phyloP scores from a whole-genome alignment of 2,329 filamentous ascomycete genomes.

The Catunica adiposa region DNA sequence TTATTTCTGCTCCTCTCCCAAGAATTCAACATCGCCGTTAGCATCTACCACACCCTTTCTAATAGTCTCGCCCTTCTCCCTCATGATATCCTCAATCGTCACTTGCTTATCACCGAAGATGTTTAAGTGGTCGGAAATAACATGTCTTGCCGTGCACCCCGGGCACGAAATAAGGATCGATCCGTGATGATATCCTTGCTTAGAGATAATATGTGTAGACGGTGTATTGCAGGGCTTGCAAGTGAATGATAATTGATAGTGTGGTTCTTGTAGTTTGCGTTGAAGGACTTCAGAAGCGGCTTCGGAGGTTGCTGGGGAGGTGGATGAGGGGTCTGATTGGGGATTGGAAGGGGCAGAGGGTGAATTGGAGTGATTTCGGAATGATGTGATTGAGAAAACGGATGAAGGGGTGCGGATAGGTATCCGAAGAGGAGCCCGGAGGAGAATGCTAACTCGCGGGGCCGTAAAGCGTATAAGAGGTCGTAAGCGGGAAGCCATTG shows the following conservation, averaged over 20 bases:
- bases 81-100: conserved; percentile 63
- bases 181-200: conserved; percentile 87
- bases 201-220: conserved; percentile 73
- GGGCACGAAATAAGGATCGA: conserved; percentile 83
- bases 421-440: no score
- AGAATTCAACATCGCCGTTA: conserved; percentile 84
- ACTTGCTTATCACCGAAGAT: conserved; percentile 57
- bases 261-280: conserved; percentile 33
- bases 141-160: conserved; percentile 66
- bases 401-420: no score
- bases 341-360: neutral
- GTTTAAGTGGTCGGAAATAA: conserved; percentile 76
- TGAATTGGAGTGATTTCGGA: conserved; percentile 1
- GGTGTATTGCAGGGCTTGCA: conserved; percentile 70
- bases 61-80: conserved; percentile 56
- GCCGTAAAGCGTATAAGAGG: no score
- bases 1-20: conserved; percentile 32
- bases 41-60: conserved; percentile 55
- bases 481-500: no score
- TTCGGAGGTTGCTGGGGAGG: conserved; percentile 7
- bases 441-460: no score
- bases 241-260: conserved; percentile 82
- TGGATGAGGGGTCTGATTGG: conserved; percentile 10
- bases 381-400: neutral
- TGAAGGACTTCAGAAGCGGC: conserved; percentile 20